phyloP scores from a whole-genome alignment of 106 monocot genomes.

The Acorus gramineus region DNA sequence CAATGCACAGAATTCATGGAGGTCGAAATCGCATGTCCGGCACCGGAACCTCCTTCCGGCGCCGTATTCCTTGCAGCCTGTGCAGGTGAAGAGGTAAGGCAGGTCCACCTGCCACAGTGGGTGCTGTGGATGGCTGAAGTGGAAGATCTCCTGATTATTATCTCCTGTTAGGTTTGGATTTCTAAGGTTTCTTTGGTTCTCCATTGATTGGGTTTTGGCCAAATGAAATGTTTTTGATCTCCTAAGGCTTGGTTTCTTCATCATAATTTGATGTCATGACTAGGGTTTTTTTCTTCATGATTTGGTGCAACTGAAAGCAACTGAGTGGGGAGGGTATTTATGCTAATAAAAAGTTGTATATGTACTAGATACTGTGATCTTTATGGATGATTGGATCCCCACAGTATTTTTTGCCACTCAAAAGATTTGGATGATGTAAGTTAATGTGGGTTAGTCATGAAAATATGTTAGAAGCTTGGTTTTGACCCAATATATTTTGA shows the following conservation, averaged over 20 bases:
- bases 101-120: slow-evolving; percentile 19
- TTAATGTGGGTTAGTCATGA: no score
- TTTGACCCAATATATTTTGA: no score
- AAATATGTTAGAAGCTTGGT: no score
- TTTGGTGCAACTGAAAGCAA: no score
- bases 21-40: slow-evolving; percentile 37
- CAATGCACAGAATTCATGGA: slow-evolving; percentile 63
- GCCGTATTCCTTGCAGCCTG: slow-evolving; percentile 55
- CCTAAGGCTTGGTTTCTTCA: slow-evolving; percentile 8
- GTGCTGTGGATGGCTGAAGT: slow-evolving; percentile 60
- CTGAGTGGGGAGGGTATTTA: no score
- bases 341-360: no score
- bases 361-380: no score
- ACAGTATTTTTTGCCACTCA: no score
- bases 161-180: slow-evolving; percentile 6
- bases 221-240: slow-evolving; percentile 11
- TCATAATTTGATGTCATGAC: not conserved
- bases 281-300: no score
- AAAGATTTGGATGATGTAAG: no score
- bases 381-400: no score
- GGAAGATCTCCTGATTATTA: slow-evolving; percentile 13
- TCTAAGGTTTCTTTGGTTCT: not conserved
- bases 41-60: slow-evolving; percentile 50
- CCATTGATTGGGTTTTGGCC: slow-evolving; percentile 6
- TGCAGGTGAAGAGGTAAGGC: slow-evolving; percentile 50